Percentiles rank a stretch among this genome's conserved stretches.
These are phyloP conservation scores for Babesia divergens DNA, from an alignment of 169 alveolate species.

Conservation along the genomic window DNA sequence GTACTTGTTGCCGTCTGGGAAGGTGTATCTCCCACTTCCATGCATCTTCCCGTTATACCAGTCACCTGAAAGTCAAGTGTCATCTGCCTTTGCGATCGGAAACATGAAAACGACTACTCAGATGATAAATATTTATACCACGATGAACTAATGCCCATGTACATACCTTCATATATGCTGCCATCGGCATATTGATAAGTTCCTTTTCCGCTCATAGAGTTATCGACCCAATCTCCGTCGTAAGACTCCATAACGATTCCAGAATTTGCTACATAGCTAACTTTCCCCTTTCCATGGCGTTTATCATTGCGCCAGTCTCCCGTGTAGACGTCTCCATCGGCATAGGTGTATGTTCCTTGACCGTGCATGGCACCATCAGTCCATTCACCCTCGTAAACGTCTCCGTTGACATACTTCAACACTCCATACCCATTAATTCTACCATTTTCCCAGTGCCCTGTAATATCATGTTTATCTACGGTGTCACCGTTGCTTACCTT, in stretches of 20 bases:
- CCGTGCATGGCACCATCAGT: slow-evolving; percentile 93
- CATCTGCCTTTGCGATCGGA: neutral
- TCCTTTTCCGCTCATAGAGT: slow-evolving; percentile 92
- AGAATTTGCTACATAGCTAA: slow-evolving; percentile 77
- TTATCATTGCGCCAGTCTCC: slow-evolving; percentile 93
- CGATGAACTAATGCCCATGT: neutral
- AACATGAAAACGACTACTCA: neutral
- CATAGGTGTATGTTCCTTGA: slow-evolving; percentile 87
- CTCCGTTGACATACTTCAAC: slow-evolving; percentile 89
- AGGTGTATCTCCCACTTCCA: slow-evolving; percentile 89
- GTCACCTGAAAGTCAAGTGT: slow-evolving; percentile 70
- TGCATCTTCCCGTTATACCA: slow-evolving; percentile 94
- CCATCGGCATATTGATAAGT: slow-evolving; percentile 89
- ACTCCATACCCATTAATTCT: slow-evolving; percentile 89
- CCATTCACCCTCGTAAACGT: slow-evolving; percentile 95
- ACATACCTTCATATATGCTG: slow-evolving; percentile 88
- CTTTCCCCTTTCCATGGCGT: slow-evolving; percentile 91
- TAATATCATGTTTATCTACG: neutral
- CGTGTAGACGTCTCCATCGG: slow-evolving; percentile 91
- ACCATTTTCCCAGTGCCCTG: slow-evolving; percentile 91
- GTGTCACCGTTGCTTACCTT: slow-evolving; percentile 45
- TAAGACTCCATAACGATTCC: slow-evolving; percentile 81
- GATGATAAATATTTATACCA: neutral
- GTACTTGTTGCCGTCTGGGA: slow-evolving; percentile 88
- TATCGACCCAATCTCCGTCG: slow-evolving; percentile 91